phyloP scores from a whole-genome alignment of 108 stramenopile genomes.

The Chaetoceros tenuissimus region DNA sequence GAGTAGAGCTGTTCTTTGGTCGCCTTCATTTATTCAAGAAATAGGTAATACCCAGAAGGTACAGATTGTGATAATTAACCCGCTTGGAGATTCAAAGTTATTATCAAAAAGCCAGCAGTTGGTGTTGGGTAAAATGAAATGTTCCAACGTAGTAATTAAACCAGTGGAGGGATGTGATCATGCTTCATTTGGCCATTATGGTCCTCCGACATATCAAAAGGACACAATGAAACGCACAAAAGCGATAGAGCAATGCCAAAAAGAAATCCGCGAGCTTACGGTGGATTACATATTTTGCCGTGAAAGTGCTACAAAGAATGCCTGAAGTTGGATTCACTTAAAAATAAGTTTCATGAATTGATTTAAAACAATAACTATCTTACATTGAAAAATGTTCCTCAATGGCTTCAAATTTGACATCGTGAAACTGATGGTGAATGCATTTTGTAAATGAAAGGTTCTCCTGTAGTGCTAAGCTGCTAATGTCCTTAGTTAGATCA shows the following conservation, averaged over 20 bases:
- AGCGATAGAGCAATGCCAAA: neutral
- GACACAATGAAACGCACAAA: neutral
- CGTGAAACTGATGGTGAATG: no score
- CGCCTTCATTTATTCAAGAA: neutral
- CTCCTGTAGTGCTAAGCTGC: no score
- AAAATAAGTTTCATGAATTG: no score
- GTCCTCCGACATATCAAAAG: slow-evolving; percentile 16
- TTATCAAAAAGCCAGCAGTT: neutral
- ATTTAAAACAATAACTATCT: no score
- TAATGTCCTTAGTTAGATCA: no score
- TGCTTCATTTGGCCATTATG: slow-evolving; percentile 27
- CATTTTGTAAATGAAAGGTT: no score
- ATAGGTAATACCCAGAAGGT: neutral
- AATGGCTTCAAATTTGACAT: no score
- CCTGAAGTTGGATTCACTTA: no score
- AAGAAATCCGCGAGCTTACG: neutral
- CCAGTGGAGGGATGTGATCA: slow-evolving; percentile 26
- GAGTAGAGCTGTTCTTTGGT: neutral
- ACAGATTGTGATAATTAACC: neutral
- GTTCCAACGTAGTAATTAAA: no score
- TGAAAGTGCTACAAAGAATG: no score
- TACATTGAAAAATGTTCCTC: no score
- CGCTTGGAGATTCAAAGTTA: neutral
- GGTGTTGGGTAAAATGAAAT: neutral
- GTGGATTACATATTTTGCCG: no score